Conservation (phyloP, 2,329 filamentous ascomycete genomes). For the Trichoderma breve region DNA sequence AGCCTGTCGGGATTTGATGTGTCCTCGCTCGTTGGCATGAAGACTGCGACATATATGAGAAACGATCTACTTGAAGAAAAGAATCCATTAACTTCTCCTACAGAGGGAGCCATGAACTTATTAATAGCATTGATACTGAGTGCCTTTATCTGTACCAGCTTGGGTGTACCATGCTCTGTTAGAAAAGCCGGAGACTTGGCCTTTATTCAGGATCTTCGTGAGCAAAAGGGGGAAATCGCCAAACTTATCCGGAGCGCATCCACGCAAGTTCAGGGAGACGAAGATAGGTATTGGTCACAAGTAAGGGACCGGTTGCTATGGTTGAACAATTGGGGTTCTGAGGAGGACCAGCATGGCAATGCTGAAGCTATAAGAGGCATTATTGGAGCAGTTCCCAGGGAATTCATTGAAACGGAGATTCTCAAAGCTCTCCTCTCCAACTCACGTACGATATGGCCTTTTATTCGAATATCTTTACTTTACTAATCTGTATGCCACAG, state of each 20-base stretch:
- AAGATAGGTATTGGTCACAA: constrained; percentile 63
- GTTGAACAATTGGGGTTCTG: constrained; percentile 69
- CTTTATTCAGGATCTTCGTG: constrained; percentile 60
- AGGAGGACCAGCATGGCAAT: constrained; percentile 17
- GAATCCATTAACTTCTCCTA: constrained; percentile 65
- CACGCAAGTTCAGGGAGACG: constrained; percentile 51
- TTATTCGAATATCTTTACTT: neutral
- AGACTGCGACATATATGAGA: constrained; percentile 33
- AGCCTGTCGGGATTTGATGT: constrained; percentile 34
- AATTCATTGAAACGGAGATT: constrained; percentile 67
- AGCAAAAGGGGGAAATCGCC: constrained; percentile 60
- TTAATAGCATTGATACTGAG: constrained; percentile 63
- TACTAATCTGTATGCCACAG: constrained; percentile 37
- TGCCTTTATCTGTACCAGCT: constrained; percentile 53
- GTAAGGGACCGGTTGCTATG: constrained; percentile 66
- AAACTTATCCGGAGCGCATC: constrained; percentile 57
- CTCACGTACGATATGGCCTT: constrained; percentile 48
- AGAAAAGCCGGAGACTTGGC: constrained; percentile 60
- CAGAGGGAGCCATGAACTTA: constrained; percentile 53
- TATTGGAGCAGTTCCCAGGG: constrained; percentile 58
- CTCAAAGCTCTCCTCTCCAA: constrained; percentile 65
- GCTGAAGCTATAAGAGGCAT: constrained; percentile 55
- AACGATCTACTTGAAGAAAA: constrained; percentile 54
- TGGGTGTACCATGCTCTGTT: constrained; percentile 50
- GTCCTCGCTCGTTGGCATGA: constrained; percentile 25